Evolutionary conservation across 2,329 filamentous ascomycete genomes (phyloP), one percentile per base, ranked within the genome.

Genomic region (Xylaria sp.): DNA sequence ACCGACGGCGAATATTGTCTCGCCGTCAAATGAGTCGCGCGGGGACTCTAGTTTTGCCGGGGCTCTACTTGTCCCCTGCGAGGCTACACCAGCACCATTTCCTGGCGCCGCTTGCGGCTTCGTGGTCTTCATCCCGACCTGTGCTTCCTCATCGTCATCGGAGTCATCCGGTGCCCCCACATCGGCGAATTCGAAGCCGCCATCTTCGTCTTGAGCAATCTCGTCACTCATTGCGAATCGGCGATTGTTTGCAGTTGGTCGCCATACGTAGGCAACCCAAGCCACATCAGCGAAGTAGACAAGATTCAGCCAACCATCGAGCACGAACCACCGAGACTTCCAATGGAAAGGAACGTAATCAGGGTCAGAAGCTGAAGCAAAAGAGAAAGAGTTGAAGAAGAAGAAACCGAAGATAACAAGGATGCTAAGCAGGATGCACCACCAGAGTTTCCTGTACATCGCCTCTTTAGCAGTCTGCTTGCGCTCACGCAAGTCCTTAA

Each of bases 391-490:
- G 84, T 97, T 98, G 84, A 98, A 90, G 84, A 99, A 98, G 85
- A 99, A 97, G 83, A 99, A 99, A 64, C 86, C 94, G 74, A 99
- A 99, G 73, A 98, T 97, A 73, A 98, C 93, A 55, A 98, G 82
- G 77, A 99, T 97, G 78, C 92, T 97, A 70, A 88, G 85, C 51
- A 99, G 85, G 67, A 99, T 97, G 78, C 93, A 95, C 94, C 94
- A 99, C 94, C 96, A 99, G 15, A 99, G 88, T 79, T 96, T 97
- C 82, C 92, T 94, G 82, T 98, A 99, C 96, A 99, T 99, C 80
- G 88, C 81, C 54, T 94, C 93, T 79, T 99, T 99, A 74, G 91
- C 90, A 74, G 92, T 91, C 81, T 99, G 96, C 81, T 97, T 97
- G 71, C 96, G 90, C 75, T 97, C 93, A 62, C 92, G 87, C n/a